Percentiles rank a stretch among this genome's conserved stretches.
phyloP scores from a whole-genome alignment of 2,329 filamentous ascomycete genomes.

The Pezicula neosporulosa region DNA sequence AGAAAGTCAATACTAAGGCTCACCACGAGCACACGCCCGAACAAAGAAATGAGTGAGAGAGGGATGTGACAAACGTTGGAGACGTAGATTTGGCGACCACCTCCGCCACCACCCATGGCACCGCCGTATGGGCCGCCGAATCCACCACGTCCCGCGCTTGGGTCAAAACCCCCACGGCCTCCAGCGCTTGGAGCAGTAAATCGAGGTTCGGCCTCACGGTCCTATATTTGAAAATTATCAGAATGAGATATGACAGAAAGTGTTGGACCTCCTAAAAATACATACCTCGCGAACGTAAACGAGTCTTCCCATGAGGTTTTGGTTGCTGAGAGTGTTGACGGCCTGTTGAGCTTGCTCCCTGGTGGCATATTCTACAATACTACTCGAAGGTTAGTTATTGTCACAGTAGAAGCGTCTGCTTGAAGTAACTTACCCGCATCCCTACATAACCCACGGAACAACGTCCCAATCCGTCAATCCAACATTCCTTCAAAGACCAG shows the following conservation, averaged over 20 bases:
- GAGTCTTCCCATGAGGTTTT: constrained; percentile 96
- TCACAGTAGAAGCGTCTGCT: constrained; percentile 6
- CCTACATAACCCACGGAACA: constrained; percentile 91
- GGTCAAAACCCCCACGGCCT: constrained; percentile 59
- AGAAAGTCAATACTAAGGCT: constrained; percentile 33
- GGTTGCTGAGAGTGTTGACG: constrained; percentile 97
- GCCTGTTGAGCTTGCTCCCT: constrained; percentile 98
- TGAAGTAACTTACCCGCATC: constrained; percentile 84
- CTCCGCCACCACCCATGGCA: constrained; percentile 48
- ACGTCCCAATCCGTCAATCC: constrained; percentile 98
- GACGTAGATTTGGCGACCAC: constrained; percentile 90
- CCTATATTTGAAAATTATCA: constrained; percentile 47
- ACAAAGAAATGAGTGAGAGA: constrained; percentile 15
- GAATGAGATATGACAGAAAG: constrained; percentile 8
- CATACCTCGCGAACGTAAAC: constrained; percentile 95
- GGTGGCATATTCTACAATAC: constrained; percentile 99
- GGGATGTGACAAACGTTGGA: constrained; percentile 81
- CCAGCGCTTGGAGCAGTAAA: constrained; percentile 75
- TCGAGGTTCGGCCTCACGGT: constrained; percentile 95
- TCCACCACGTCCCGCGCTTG: constrained; percentile 40
- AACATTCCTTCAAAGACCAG: constrained; percentile 78
- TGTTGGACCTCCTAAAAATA: not conserved
- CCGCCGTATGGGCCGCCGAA: constrained; percentile 45
- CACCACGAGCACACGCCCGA: constrained; percentile 21
- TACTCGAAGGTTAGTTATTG: constrained; percentile 33